These are phyloP conservation scores for Leptographium galeiforme DNA, from an alignment of 2,329 filamentous ascomycete genomes.

Conservation along the genomic window DNA sequence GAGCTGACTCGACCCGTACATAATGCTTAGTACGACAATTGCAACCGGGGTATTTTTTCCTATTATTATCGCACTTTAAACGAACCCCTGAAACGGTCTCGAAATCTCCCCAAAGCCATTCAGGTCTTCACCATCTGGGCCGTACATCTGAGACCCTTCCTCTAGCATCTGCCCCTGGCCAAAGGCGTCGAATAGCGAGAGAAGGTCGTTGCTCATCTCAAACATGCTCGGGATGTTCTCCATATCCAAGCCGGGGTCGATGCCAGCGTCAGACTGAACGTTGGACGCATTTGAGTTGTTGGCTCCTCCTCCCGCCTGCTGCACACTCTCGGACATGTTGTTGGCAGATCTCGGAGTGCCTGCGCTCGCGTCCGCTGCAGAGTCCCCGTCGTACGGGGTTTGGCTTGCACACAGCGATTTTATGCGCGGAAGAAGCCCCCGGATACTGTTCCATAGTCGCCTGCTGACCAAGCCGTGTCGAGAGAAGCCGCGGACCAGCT, in stretches of 20 bases:
- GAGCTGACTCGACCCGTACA: too few species aligned
- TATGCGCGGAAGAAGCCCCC: conserved; percentile 1
- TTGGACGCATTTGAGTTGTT: neutral
- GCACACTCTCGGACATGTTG: neutral
- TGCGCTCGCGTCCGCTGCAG: neutral
- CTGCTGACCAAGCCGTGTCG: conserved; percentile 18
- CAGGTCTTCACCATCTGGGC: neutral
- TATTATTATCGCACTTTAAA: neutral
- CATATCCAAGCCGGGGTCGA: neutral
- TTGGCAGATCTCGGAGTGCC: too few species aligned
- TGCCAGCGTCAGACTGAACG: neutral
- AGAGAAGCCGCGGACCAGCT: conserved; percentile 20
- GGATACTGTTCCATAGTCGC: conserved; percentile 23
- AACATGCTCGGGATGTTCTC: neutral
- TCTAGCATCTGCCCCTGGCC: conserved; percentile 9
- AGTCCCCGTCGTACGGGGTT: neutral
- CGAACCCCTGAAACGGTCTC: neutral
- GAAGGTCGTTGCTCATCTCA: conserved; percentile 18
- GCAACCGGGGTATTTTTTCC: too few species aligned
- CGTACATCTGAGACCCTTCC: neutral
- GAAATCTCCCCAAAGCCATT: neutral
- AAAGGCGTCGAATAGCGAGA: conserved; percentile 22
- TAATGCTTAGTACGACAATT: too few species aligned
- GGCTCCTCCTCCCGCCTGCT: neutral
- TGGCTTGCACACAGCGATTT: neutral